These are phyloP conservation scores for Aegilops sharonensis DNA, from an alignment of 176 grass and related monocot species.

Conservation along the genomic window DNA sequence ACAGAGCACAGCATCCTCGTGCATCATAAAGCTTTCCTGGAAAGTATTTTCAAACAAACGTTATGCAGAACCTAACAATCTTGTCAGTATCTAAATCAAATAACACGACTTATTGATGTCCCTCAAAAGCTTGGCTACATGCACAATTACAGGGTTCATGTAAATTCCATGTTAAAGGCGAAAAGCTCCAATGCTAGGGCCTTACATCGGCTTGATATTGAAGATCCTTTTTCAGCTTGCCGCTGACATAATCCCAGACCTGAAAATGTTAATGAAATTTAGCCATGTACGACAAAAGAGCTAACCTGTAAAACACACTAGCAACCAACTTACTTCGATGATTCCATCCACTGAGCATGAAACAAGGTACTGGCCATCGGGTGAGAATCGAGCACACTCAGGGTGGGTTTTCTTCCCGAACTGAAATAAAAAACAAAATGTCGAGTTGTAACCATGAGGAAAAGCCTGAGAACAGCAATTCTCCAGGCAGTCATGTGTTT, in stretches of 20 bases:
- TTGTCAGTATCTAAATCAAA: background rate
- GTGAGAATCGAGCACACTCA: conserved; percentile 97
- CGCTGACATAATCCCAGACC: conserved; percentile 98
- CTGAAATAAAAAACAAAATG: conserved; percentile 46
- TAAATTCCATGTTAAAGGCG: conserved; percentile 18
- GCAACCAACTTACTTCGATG: conserved; percentile 69
- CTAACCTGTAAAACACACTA: conserved; percentile 19
- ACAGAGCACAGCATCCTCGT: conserved; percentile 92
- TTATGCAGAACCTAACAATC: conserved; percentile 22
- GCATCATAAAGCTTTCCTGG: conserved; percentile 99
- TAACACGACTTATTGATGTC: conserved; percentile 10
- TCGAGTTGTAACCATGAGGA: background rate
- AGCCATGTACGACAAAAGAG: conserved; percentile 20
- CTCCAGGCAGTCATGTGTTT: background rate
- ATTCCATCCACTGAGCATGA: conserved; percentile 96
- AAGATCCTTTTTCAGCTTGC: conserved; percentile 99
- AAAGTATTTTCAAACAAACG: conserved; percentile 22
- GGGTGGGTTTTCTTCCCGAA: conserved; percentile 99
- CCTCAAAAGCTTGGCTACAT: background rate
- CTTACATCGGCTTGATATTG: conserved; percentile 97
- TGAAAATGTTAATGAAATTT: conserved; percentile 37
- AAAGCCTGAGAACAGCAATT: conserved; percentile 3
- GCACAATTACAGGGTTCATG: background rate
- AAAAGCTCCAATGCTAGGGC: conserved; percentile 6
- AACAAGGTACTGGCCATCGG: conserved; percentile 98